A percentile compares a stretch with the other conserved stretches of the same genome.
These are phyloP conservation scores for Metroxylon sagu DNA, from an alignment of 176 grass and related monocot species.

Conservation along the genomic window DNA sequence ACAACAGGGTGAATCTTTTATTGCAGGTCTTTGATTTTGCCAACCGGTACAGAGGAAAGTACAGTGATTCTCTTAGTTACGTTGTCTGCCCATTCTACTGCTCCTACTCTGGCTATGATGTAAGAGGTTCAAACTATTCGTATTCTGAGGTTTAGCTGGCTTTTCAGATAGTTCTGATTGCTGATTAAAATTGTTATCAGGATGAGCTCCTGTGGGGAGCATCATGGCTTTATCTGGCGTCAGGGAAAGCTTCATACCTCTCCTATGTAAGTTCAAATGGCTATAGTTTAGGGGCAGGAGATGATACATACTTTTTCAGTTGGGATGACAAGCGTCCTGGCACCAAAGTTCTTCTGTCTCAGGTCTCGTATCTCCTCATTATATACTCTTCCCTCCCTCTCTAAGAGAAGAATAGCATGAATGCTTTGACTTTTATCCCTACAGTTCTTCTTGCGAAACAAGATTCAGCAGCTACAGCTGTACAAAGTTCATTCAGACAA, in stretches of 20 bases:
- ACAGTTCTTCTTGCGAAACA: slow-evolving; percentile 42
- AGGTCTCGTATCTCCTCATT: slow-evolving; percentile 4
- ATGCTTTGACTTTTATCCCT: not conserved
- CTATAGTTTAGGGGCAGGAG: slow-evolving; percentile 35
- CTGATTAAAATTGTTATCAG: slow-evolving; percentile 7
- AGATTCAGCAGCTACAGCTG: slow-evolving; percentile 19
- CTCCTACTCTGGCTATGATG: slow-evolving; percentile 72
- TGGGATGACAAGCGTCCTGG: slow-evolving; percentile 76
- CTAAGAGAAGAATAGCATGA: not conserved
- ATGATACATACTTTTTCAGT: slow-evolving; percentile 74
- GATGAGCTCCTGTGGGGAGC: slow-evolving; percentile 92
- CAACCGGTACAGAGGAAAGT: slow-evolving; percentile 46
- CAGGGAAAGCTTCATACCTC: slow-evolving; percentile 51
- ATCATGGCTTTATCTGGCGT: slow-evolving; percentile 68
- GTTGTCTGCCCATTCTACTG: slow-evolving; percentile 60
- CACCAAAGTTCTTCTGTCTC: slow-evolving; percentile 66
- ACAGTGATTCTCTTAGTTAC: slow-evolving; percentile 62
- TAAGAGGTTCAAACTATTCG: slow-evolving; percentile 12
- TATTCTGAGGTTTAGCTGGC: not conserved
- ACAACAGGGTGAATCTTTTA: not conserved
- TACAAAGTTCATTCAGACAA: slow-evolving; percentile 76
- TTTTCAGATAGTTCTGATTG: too few relatives aligned
- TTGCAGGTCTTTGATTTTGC: slow-evolving; percentile 63
- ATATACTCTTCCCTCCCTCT: not conserved
- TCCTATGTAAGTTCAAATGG: slow-evolving; percentile 71